Base-by-base conservation (phyloP, 257 asterid species). In the Solanum boliviense region DNA sequence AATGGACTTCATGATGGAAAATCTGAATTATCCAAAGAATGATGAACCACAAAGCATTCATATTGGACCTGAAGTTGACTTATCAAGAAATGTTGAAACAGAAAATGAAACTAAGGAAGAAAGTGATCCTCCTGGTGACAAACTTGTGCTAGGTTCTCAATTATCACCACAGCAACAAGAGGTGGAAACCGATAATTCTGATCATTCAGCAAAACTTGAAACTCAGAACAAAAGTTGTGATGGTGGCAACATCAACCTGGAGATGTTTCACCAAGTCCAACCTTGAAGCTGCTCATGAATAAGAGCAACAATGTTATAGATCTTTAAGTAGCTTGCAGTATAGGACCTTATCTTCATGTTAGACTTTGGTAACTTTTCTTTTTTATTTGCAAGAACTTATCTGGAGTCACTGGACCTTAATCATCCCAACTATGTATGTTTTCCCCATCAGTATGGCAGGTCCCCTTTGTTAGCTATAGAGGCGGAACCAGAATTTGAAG, bases 1-100 rank as follows among this genome's bases (percentile, higher is more conserved):
- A 9, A 31, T 88, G 73, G 94, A 91, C 32, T 90, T 92, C 70
- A 65, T 83, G 87, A 86, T 88, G 89, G 92, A 87, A 15, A 93
- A 87, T 84, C 76, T 87, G 12, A 86, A 46, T 79, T 83, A 89
- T 41, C 83, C 88, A 0, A 90, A 88, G 39, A 62, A 36, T 46
- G 88, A 76, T 9, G 46, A 9, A 12, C 38, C 67, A 15, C 83
- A 87, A 20, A 89, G 75, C 68, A 29, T 87, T 25, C 79, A 86
- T 23, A 4, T 86, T 85, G 92, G 91, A 81, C 83, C 72, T 12
- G 90, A 87, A 36, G 60, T 90, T 5, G 71, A 75, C 82, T 23
- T 38, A 52, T 68, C 32, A 89, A 87, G 67, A 72, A 84, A 62
- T 60, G 76, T 65, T 36, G 91, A 83, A 84, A 88, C 81, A 52